phyloP scores from a whole-genome alignment of 495 filamentous ascomycete species.

The Penicillium paradoxum region DNA sequence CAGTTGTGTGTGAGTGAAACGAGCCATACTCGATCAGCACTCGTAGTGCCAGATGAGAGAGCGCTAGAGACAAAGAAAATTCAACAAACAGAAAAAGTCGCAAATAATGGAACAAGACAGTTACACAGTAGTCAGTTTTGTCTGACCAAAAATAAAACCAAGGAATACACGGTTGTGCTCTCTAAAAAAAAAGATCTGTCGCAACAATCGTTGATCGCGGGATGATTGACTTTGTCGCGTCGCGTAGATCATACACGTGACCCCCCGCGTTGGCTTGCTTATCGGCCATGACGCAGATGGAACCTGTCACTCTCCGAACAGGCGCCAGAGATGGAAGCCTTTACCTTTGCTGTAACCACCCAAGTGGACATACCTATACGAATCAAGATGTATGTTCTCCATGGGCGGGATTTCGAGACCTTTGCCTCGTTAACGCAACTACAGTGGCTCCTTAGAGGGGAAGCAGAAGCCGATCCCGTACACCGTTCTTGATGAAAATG shows the following conservation, averaged over 20 bases:
- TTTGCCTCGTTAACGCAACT: constrained; percentile 13
- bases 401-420: constrained; percentile 1
- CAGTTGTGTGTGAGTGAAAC: constrained; percentile 18
- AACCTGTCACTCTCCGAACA: not conserved
- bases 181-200: not conserved
- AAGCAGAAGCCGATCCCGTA: constrained; percentile 71
- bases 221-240: not conserved
- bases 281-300: constrained; percentile 9
- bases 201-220: not conserved
- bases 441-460: constrained; percentile 80
- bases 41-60: constrained; percentile 2
- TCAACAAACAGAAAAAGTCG: not conserved
- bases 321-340: constrained; percentile 69
- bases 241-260: constrained; percentile 4
- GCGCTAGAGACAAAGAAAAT: constrained; percentile 8
- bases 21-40: constrained; percentile 28
- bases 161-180: not conserved
- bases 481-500: constrained; percentile 69
- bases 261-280: constrained; percentile 5
- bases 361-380: constrained; percentile 70
- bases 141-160: not conserved
- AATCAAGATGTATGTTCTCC: constrained; percentile 68
- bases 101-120: not conserved
- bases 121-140: not conserved
- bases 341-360: constrained; percentile 86